phyloP scores from a whole-genome alignment of 192 early-diverging fungal genomes.

The Obelidium mucronatum region DNA sequence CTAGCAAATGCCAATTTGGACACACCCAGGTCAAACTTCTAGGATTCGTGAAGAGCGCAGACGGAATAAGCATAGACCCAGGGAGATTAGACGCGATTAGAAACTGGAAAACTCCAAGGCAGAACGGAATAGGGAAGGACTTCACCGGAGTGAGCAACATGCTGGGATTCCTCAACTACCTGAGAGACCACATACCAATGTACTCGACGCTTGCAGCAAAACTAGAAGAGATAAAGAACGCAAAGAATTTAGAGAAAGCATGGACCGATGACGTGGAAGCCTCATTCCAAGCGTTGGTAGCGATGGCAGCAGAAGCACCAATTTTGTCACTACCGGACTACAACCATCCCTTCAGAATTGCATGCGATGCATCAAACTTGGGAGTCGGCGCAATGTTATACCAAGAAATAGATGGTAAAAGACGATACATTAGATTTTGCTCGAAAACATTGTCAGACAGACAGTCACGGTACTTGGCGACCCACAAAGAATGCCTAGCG shows the following conservation, averaged over 20 bases:
- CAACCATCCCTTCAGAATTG: neutral
- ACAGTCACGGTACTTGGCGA: neutral
- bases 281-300: neutral
- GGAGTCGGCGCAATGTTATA: conserved; percentile 3
- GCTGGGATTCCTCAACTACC: conserved; percentile 3
- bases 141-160: neutral
- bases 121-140: neutral
- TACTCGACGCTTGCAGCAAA: neutral
- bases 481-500: neutral
- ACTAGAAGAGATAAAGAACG: neutral
- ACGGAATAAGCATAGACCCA: conserved; percentile 3
- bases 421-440: neutral
- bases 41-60: neutral
- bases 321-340: neutral
- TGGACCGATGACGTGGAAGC: neutral
- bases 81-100: neutral
- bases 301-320: neutral
- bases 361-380: conserved; percentile 2
- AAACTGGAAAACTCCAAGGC: neutral
- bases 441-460: neutral
- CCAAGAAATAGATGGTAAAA: neutral
- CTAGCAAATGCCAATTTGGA: neutral
- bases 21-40: neutral
- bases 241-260: neutral
- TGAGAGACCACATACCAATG: neutral